Base-by-base conservation (phyloP, 495 filamentous ascomycete genomes). In the Lophiotrema nucula region DNA sequence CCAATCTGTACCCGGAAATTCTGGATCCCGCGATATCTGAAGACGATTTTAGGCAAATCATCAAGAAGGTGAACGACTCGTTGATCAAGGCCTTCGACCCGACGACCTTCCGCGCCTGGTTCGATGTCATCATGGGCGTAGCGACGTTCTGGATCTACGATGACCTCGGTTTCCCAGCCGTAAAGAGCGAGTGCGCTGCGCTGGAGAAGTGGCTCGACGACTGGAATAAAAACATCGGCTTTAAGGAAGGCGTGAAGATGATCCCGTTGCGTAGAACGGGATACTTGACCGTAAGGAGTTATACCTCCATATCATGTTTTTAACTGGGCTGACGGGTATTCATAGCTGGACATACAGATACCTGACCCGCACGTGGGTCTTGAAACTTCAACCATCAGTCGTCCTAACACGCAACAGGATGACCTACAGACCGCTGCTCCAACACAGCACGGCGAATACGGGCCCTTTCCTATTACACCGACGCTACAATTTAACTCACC, bases 1-100 rank as follows among this genome's bases (percentile, higher is more conserved):
- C 88, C 5, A 96, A 96, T 59, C 79, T 96, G 0, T 99, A 97
- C 62, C 93, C 93, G 0, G 93, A 97, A 62, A 95, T 97, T 52
- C 75, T 99, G 12, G 90, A 95, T 57, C 90, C 91, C 2, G 81
- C 88, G 39, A 77, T 88, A 3, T 70, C 93, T 3, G 82, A 87
- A 16, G 89, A 93, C 62, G 88, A 90, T 64, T 97, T 96, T 66
- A 82, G 92, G 5, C 76, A 72, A n/a, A 73, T 96, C 24, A 83
- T 96, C 21, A 81, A 86, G 31, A 84, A 80, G 48, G 78, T 96
- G 10, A 96, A 97, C 59, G 74, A 80, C 10, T 81, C 85, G 60
- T 73, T 96, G 15, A 69, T 85, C 23, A 77, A 77, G 37, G 86
- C 84, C 0, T 95, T 92, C 67, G 82, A 85, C 56, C 92, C 92